Evolutionary conservation across 495 filamentous ascomycete genomes (phyloP).

Genomic region (Geoglossum glabrum): DNA sequence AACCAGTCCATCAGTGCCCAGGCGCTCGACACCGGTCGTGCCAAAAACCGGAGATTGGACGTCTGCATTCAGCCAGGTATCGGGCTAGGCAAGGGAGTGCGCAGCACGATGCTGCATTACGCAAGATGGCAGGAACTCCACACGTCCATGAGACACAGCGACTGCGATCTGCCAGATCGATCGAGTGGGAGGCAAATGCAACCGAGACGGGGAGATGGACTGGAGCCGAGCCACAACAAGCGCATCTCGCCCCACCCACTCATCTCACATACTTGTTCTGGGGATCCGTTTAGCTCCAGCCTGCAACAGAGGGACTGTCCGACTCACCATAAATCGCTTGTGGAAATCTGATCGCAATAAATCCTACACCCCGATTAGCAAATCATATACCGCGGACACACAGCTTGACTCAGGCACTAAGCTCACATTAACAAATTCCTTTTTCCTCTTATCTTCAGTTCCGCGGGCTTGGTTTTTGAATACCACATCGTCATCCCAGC

Average conservation of each 20-base stretch:
- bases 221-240: neutral
- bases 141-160: neutral
- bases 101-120: neutral
- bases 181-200: neutral
- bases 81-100: neutral
- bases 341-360: constrained; percentile 90
- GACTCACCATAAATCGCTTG: constrained; percentile 81
- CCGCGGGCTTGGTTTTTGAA: constrained; percentile 97
- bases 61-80: neutral
- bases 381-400: neutral
- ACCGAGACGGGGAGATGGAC: neutral
- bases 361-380: constrained; percentile 34
- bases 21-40: neutral
- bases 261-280: constrained; percentile 1
- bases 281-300: neutral
- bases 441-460: constrained; percentile 76
- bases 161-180: neutral
- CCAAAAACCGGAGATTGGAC: neutral
- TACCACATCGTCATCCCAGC: constrained; percentile 99
- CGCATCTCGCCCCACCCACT: neutral
- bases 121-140: neutral
- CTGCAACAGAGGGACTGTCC: neutral
- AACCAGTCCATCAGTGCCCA: neutral
- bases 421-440: constrained; percentile 88
- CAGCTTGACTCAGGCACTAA: neutral